Conservation (phyloP, 2,329 filamentous ascomycete species). For the Colletotrichum endophyticum region DNA sequence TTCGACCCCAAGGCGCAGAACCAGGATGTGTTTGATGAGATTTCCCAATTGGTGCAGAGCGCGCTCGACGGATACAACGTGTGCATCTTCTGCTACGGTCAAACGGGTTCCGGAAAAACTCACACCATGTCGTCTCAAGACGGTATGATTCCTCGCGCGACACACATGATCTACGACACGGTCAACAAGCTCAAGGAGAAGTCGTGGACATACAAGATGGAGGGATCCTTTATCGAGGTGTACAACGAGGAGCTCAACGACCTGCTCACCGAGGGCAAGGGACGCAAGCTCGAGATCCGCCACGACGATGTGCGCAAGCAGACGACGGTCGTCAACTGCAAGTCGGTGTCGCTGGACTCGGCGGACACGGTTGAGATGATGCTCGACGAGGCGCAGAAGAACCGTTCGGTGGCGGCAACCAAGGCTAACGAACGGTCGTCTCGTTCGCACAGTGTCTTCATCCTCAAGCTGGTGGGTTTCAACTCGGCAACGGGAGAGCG, state of each 20-base stretch:
- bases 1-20: conserved; percentile 83
- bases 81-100: conserved; percentile 98
- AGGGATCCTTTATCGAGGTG: conserved; percentile 94
- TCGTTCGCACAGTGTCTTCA: conserved; percentile 95
- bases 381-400: conserved; percentile 79
- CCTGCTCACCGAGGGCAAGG: conserved; percentile 63
- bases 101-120: conserved; percentile 96
- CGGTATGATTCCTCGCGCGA: conserved; percentile 94
- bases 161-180: conserved; percentile 91
- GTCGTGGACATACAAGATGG: conserved; percentile 93
- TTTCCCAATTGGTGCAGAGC: conserved; percentile 94
- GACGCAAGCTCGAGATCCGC: conserved; percentile 83
- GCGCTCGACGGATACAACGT: conserved; percentile 98
- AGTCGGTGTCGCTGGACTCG: conserved; percentile 77
- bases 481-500: conserved; percentile 81
- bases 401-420: conserved; percentile 93
- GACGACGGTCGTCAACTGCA: conserved; percentile 82
- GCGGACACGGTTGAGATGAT: conserved; percentile 81
- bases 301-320: conserved; percentile 85
- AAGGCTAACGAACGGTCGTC: conserved; percentile 96
- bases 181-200: conserved; percentile 84
- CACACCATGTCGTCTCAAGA: conserved; percentile 91
- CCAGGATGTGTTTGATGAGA: conserved; percentile 90
- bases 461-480: conserved; percentile 75
- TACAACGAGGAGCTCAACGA: conserved; percentile 99